These are phyloP conservation scores for Nicotiana knightiana DNA, from an alignment of 257 asterid genomes.

Conservation along the genomic window DNA sequence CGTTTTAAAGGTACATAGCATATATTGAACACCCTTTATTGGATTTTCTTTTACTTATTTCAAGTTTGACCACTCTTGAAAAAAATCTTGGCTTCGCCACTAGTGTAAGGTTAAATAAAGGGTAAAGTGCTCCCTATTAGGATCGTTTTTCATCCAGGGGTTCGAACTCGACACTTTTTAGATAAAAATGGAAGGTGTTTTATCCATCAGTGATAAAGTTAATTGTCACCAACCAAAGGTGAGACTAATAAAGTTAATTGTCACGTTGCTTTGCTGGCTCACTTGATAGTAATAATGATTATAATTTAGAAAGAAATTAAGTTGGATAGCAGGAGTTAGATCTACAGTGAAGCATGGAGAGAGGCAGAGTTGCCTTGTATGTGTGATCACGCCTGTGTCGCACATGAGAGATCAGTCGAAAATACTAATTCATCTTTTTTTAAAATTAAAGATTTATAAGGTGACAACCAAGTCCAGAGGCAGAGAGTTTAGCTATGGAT, in stretches of 20 bases:
- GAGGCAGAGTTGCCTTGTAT: not conserved
- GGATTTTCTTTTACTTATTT: no score
- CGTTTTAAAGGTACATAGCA: no score
- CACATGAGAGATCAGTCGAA: not conserved
- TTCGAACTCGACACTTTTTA: no score
- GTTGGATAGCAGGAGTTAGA: not conserved
- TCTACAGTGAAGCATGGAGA: not conserved
- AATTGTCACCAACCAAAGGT: not conserved
- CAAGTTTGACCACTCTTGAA: no score
- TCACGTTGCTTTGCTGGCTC: not conserved
- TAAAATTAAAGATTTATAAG: not conserved
- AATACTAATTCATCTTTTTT: not conserved
- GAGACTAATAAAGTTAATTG: not conserved
- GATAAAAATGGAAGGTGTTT: no score
- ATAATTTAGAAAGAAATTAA: no score
- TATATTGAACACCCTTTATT: no score
- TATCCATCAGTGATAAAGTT: not conserved
- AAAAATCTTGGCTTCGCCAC: no score
- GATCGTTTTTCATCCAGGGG: accelerated
- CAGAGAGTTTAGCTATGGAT: no score
- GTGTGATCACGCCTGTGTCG: not conserved
- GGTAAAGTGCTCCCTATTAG: no score
- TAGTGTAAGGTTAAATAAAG: no score
- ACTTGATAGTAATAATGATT: no score
- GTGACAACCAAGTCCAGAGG: not conserved